These are phyloP conservation scores for Nannizziopsis barbatae DNA, from an alignment of 2,329 filamentous ascomycete species.

Conservation along the genomic window DNA sequence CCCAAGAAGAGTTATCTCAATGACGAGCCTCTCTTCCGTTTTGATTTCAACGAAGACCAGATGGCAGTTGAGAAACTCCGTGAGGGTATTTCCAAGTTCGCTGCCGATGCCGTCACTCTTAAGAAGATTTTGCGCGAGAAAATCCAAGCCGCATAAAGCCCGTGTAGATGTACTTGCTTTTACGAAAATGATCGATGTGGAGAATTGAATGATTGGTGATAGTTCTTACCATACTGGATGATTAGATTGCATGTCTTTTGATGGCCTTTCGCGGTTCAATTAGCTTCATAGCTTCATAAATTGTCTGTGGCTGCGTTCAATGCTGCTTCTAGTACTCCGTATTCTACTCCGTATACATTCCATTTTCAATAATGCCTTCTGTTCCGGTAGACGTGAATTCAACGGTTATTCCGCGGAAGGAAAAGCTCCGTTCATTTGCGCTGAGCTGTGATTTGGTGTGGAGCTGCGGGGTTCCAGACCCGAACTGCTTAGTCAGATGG, in stretches of 20 bases:
- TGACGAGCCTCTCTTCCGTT: slow-evolving; percentile 84
- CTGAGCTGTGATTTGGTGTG: too few relatives aligned
- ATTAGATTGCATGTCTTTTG: slow-evolving; percentile 2
- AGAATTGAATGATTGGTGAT: background rate
- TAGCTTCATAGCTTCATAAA: too few relatives aligned
- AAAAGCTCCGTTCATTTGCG: too few relatives aligned
- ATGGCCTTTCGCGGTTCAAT: too few relatives aligned
- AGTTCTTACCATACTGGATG: background rate
- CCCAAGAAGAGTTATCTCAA: slow-evolving; percentile 85
- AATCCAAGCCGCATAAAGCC: slow-evolving; percentile 43
- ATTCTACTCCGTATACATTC: too few relatives aligned
- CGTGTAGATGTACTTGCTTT: background rate
- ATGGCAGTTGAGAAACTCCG: slow-evolving; percentile 99
- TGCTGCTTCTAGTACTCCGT: too few relatives aligned
- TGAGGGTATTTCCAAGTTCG: slow-evolving; percentile 99
- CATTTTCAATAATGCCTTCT: too few relatives aligned
- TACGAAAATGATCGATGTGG: background rate
- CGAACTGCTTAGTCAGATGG: too few relatives aligned
- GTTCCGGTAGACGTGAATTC: too few relatives aligned
- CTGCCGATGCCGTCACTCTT: slow-evolving; percentile 84
- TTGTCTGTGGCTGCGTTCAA: too few relatives aligned
- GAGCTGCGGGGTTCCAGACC: too few relatives aligned
- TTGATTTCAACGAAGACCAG: slow-evolving; percentile 99
- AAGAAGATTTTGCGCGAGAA: slow-evolving; percentile 87
- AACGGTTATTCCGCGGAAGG: too few relatives aligned